These are phyloP conservation scores for Salvia splendens DNA, from an alignment of 257 asterid genomes.

Conservation along the genomic window DNA sequence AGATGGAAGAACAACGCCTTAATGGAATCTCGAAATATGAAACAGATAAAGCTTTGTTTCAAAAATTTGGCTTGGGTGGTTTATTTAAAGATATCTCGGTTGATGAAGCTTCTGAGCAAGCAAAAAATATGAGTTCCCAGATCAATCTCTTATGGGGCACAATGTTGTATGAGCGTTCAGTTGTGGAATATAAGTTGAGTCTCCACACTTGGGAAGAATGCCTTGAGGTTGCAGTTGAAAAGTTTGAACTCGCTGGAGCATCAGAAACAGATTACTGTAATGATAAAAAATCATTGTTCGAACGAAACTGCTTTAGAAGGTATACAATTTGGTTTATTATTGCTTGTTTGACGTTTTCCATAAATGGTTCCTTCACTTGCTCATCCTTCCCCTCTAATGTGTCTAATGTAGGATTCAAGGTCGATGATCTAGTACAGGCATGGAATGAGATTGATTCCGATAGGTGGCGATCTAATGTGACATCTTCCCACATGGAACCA, in stretches of 20 bases:
- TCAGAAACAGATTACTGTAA: conserved; percentile 81
- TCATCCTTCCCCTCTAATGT: conserved; percentile 25
- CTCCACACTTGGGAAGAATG: conserved; percentile 95
- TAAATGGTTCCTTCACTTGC: conserved; percentile 22
- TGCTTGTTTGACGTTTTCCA: background rate
- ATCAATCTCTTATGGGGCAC: conserved; percentile 90
- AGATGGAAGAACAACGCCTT: conserved; percentile 86
- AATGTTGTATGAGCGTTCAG: conserved; percentile 89
- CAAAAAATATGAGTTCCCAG: conserved; percentile 71
- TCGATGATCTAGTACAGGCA: conserved; percentile 94
- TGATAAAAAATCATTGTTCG: conserved; percentile 96
- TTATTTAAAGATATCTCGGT: conserved; percentile 53
- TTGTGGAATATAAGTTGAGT: conserved; percentile 79
- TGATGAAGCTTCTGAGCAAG: conserved; percentile 71
- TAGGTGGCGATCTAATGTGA: conserved; percentile 73
- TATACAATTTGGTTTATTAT: conserved; percentile 27
- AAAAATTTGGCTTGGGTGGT: conserved; percentile 63
- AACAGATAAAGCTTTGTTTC: conserved; percentile 59
- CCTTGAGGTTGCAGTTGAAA: conserved; percentile 88
- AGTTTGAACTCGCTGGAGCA: conserved; percentile 89
- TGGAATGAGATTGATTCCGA: conserved; percentile 94
- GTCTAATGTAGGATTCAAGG: conserved; percentile 69
- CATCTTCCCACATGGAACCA: conserved; percentile 75
- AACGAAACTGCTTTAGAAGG: conserved; percentile 94
- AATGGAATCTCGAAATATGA: conserved; percentile 77